phyloP scores from a whole-genome alignment of 2,329 filamentous ascomycete genomes.

The Boeremia lycopersici region DNA sequence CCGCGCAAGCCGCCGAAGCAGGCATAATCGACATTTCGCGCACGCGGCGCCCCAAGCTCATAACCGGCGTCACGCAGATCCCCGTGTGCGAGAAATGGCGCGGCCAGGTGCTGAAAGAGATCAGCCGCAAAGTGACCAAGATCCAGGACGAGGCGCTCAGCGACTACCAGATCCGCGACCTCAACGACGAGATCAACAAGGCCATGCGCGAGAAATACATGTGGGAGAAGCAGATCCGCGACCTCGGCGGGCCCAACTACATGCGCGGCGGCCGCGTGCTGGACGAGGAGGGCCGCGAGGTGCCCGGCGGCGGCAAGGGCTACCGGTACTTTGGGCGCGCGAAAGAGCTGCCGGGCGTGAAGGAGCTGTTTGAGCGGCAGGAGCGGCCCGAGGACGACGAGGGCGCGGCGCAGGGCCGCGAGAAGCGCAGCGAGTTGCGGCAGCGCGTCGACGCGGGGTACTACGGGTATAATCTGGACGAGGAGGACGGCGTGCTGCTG shows the following conservation, averaged over 20 bases:
- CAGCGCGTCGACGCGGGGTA: conserved; percentile 89
- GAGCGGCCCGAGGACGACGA: conserved; percentile 51
- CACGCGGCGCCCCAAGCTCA: conserved; percentile 86
- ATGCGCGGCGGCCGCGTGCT: conserved; percentile 70
- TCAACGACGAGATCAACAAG: conserved; percentile 99
- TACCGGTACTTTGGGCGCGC: conserved; percentile 88
- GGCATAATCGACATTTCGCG: conserved; percentile 94
- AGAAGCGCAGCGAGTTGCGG: conserved; percentile 71
- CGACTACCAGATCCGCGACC: conserved; percentile 95
- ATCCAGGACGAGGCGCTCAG: conserved; percentile 92
- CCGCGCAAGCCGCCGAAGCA: conserved; percentile 92
- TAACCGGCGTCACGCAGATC: conserved; percentile 84
- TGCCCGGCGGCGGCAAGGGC: conserved; percentile 76
- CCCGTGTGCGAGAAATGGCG: conserved; percentile 96
- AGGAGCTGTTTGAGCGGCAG: conserved; percentile 69
- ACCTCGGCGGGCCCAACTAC: conserved; percentile 96
- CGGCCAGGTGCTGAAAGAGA: conserved; percentile 94
- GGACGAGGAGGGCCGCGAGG: conserved; percentile 62
- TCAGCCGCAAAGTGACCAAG: conserved; percentile 92
- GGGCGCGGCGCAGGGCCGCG: conserved; percentile 66
- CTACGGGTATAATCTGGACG: conserved; percentile 91
- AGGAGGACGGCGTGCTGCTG: conserved; percentile 83
- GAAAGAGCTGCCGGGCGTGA: conserved; percentile 88
- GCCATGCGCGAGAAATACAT: conserved; percentile 98
- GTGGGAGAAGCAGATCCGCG: conserved; percentile 97